Conservation (phyloP, 768 basidiomycete genomes). For the Tephrocybe sp. region DNA sequence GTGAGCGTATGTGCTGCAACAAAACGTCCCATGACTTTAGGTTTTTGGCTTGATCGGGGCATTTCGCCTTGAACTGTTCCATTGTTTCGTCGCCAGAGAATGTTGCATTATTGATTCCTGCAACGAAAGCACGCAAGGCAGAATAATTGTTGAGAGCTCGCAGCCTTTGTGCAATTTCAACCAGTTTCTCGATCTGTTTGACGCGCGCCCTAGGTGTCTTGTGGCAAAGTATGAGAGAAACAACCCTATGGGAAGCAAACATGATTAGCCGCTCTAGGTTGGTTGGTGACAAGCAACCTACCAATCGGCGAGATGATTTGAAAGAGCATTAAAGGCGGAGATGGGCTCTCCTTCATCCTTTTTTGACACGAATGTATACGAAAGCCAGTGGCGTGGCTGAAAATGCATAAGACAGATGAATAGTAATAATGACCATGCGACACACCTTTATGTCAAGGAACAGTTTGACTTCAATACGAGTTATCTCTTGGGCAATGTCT, state of each 20-base stretch:
- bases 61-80: constrained; percentile 66
- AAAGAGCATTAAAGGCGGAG: constrained; percentile 68
- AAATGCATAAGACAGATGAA: constrained; percentile 7
- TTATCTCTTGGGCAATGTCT: constrained; percentile 85
- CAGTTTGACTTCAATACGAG: constrained; percentile 63
- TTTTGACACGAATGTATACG: constrained; percentile 70
- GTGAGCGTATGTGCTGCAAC: constrained; percentile 77
- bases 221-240: constrained; percentile 87
- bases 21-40: constrained; percentile 84
- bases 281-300: constrained; percentile 29
- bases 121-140: constrained; percentile 88
- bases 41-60: constrained; percentile 71
- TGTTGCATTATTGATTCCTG: constrained; percentile 85
- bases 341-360: constrained; percentile 73
- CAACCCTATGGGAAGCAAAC: constrained; percentile 58
- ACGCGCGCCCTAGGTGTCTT: constrained; percentile 75
- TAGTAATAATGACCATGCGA: constrained; percentile 2
- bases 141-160: constrained; percentile 91
- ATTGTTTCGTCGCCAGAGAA: constrained; percentile 77
- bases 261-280: neutral
- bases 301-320: constrained; percentile 87
- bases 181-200: constrained; percentile 85
- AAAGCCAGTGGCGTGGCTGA: constrained; percentile 87
- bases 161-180: constrained; percentile 78
- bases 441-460: constrained; percentile 80